Percentiles rank a stretch among this genome's conserved stretches.
phyloP scores from a whole-genome alignment of 768 basidiomycete species.

The Kwoniella newhampshirensis region DNA sequence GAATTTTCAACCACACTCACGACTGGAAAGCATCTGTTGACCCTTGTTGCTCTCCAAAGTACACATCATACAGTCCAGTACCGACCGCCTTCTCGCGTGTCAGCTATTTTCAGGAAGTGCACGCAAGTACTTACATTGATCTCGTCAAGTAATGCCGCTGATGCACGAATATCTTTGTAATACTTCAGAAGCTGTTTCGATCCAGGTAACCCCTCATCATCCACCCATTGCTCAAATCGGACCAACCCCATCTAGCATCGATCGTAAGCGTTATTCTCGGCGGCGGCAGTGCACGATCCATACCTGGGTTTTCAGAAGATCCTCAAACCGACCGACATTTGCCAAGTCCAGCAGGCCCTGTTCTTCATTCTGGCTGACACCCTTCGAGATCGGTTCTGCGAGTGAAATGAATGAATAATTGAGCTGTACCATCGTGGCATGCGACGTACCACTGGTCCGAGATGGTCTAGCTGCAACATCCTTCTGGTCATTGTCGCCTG shows the following conservation, averaged over 20 bases:
- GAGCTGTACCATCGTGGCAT: too few species aligned
- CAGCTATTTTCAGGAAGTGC: background rate
- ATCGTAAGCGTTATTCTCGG: background rate
- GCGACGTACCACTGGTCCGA: conserved; percentile 25
- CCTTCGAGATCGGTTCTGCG: conserved; percentile 19
- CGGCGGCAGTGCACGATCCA: too few species aligned
- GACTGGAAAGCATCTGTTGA: background rate
- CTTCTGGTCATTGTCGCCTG: background rate
- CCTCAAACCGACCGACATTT: conserved; percentile 13
- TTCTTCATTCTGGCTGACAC: conserved; percentile 5
- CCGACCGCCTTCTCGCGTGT: conserved; percentile 13
- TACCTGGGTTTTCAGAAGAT: conserved; percentile 16
- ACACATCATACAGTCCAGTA: conserved; percentile 12
- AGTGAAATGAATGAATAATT: background rate
- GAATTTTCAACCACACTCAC: background rate
- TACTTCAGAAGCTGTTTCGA: conserved; percentile 21
- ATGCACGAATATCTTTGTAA: conserved; percentile 25
- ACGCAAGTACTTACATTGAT: conserved; percentile 15
- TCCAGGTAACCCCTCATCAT: conserved; percentile 24
- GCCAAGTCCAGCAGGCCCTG: conserved; percentile 13
- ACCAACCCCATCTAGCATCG: conserved; percentile 21
- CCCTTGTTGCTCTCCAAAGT: conserved; percentile 7
- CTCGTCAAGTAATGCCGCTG: conserved; percentile 14
- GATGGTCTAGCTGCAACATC: background rate
- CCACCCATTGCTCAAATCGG: conserved; percentile 26